These are phyloP conservation scores for Citrus hindsii DNA, from an alignment of 345 rosid species.

Conservation along the genomic window DNA sequence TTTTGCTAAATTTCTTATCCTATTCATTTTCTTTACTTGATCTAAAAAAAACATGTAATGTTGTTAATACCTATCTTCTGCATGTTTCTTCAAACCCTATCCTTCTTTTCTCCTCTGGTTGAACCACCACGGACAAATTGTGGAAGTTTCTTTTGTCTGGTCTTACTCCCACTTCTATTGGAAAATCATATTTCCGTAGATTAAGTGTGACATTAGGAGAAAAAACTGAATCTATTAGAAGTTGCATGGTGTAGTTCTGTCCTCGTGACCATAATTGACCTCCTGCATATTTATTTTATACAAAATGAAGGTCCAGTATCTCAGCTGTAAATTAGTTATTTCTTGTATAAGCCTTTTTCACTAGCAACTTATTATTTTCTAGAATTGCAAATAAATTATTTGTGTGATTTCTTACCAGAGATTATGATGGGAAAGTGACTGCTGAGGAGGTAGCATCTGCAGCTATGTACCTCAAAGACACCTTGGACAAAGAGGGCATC, in stretches of 20 bases:
- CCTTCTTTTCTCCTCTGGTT: not conserved
- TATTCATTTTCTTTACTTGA: not conserved
- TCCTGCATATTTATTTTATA: not conserved
- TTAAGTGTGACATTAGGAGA: not conserved
- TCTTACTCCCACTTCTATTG: not conserved
- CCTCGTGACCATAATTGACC: not conserved
- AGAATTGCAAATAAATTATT: not conserved
- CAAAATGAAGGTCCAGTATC: not conserved
- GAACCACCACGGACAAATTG: not conserved
- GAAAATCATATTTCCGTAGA: not conserved
- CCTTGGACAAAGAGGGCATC: constrained; percentile 82
- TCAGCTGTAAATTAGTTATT: not conserved
- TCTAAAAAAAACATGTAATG: not conserved
- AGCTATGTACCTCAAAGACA: constrained; percentile 77
- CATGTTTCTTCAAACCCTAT: not conserved
- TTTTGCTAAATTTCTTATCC: not conserved
- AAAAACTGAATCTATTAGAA: not conserved
- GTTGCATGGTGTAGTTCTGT: not conserved
- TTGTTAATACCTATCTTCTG: not conserved
- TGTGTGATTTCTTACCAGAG: constrained; percentile 46
- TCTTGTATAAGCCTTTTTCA: not conserved
- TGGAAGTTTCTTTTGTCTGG: not conserved
- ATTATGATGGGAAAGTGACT: constrained; percentile 90
- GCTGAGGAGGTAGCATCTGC: constrained; percentile 95
- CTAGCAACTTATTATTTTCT: not conserved